phyloP scores from a whole-genome alignment of 2,329 filamentous ascomycete genomes.

The Plenodomus lindquistii region DNA sequence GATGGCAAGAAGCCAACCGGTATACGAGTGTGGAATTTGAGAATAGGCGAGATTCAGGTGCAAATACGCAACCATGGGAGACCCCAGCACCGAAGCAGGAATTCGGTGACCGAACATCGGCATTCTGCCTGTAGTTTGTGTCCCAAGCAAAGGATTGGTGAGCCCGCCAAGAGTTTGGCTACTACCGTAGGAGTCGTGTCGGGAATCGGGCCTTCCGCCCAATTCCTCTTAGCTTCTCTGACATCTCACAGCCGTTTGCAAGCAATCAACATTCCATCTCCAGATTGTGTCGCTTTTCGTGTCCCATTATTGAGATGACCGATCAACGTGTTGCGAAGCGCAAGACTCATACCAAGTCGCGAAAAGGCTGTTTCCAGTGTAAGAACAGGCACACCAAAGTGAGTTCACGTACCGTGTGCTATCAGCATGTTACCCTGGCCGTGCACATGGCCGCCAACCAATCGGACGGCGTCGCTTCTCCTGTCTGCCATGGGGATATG shows the following conservation, averaged over 20 bases:
- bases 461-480: conserved; percentile 4
- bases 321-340: conserved; percentile 30
- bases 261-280: background rate
- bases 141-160: background rate
- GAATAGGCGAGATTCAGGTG: background rate
- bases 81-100: background rate
- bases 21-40: background rate
- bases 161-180: background rate
- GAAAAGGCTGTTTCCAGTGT: conserved; percentile 37
- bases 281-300: background rate
- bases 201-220: background rate
- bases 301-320: conserved; percentile 7
- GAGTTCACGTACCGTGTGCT: too few species aligned
- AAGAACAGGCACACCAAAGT: conserved; percentile 41
- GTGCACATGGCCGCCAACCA: conserved; percentile 1
- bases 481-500: background rate
- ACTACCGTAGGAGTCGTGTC: background rate
- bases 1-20: background rate
- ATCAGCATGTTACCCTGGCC: background rate
- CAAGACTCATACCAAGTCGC: conserved; percentile 38
- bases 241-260: background rate
- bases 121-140: background rate
- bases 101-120: background rate
- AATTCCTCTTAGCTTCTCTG: background rate
- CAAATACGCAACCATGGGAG: background rate